phyloP scores from a whole-genome alignment of 345 rosid genomes.

The Eucalyptus albens region DNA sequence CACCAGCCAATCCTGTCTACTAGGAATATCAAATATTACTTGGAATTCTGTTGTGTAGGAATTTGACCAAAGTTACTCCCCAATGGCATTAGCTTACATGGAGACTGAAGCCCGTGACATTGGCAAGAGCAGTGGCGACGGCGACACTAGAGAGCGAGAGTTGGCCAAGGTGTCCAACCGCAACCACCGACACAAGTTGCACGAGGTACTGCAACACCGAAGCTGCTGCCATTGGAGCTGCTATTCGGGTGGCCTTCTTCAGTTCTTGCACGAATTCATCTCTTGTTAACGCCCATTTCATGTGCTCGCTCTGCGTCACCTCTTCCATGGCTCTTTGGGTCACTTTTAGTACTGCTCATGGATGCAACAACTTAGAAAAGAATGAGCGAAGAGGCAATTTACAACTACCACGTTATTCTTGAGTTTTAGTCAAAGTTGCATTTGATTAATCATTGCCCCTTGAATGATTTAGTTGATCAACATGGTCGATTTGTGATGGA shows the following conservation, averaged over 20 bases:
- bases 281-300: background rate
- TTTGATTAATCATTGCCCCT: background rate
- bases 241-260: conserved; percentile 1
- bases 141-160: conserved; percentile 12
- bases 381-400: background rate
- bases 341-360: background rate
- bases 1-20: conserved; percentile 11
- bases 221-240: conserved; percentile 10
- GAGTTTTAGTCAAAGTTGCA: background rate
- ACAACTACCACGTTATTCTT: background rate
- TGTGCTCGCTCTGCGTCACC: background rate
- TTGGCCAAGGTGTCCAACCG: conserved; percentile 10
- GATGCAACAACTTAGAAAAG: background rate
- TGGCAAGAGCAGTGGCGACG: conserved; percentile 9
- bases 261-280: background rate
- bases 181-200: conserved; percentile 6
- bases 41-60: background rate
- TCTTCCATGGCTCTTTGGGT: background rate
- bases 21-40: background rate
- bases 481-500: background rate
- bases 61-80: background rate
- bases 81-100: background rate
- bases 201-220: conserved; percentile 11
- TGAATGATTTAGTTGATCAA: background rate
- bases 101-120: conserved; percentile 13